Base-by-base conservation (phyloP, 495 filamentous ascomycete species). In the Lentithecium fluviatile region DNA sequence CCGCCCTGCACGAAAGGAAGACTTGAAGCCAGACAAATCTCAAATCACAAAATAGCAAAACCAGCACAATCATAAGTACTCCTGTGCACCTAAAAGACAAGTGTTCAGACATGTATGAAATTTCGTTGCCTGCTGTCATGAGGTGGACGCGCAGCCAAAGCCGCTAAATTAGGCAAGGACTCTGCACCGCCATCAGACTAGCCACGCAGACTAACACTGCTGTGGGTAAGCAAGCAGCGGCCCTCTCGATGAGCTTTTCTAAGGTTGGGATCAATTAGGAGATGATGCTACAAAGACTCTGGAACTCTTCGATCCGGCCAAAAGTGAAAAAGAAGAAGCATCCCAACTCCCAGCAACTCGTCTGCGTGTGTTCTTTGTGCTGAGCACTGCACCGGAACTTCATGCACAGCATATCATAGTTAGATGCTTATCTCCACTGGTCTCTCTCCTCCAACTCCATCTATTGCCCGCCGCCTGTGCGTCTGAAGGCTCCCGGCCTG, bases 401-500 rank as follows among this genome's bases (percentile, higher is more conserved):
- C 51, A 10, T 32, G 29, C 29, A 32, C 29, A 32, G 29, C 29
- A 32, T 32, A 32, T 32, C 29, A 32, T 32, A 4, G 29, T 10
- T 10, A 32, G 29, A 32, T 32, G 29, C 29, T 32, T 10, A 32
- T 4, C 29, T 10, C 29, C n/a, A n/a, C n/a, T n/a, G n/a, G n/a
- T 32, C 29, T 4, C 29, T 32, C 29, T 10, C 29, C 29, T 4
- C 29, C 3, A 32, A 4, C 29, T 32, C 29, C 4, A 32, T 32
- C 29, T 32, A 32, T 10, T 32, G 29, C 29, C 29, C 29, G 3
- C 29, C 29, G 29, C n/a, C n/a, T n/a, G 29, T 32, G 20, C 53
- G 17, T 13, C 50, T 56, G 42, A 71, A 71, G 21, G 58, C 58
- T 25, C 69, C 69, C 8, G 69, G 69, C 46, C 69, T 57, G 43